These are phyloP conservation scores for Blastobotrys muscicola DNA, from an alignment of 805 yeast species.

Conservation along the genomic window DNA sequence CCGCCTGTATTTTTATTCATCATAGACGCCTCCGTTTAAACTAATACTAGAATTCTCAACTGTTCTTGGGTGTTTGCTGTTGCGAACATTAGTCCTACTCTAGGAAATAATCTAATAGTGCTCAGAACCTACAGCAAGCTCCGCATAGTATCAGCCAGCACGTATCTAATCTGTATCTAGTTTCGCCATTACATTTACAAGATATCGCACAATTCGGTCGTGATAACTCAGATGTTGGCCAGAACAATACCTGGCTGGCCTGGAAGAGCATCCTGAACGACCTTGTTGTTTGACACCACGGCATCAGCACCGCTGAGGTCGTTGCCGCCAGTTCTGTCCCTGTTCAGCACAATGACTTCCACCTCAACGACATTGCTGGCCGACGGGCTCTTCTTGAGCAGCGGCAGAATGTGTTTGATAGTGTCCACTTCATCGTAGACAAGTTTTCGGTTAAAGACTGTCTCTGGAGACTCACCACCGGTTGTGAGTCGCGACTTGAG, in stretches of 20 bases:
- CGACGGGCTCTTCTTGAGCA: slow-evolving; percentile 57
- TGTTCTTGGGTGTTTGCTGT: too few species aligned
- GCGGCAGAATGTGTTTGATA: slow-evolving; percentile 45
- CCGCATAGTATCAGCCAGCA: too few species aligned
- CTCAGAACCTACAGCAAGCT: too few species aligned
- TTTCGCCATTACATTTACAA: not conserved
- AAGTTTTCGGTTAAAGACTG: slow-evolving; percentile 84
- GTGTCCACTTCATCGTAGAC: slow-evolving; percentile 67
- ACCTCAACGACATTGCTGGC: slow-evolving; percentile 45
- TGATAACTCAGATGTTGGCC: slow-evolving; percentile 42
- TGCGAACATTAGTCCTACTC: too few species aligned
- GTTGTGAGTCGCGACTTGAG: slow-evolving; percentile 67
- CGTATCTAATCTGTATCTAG: not conserved
- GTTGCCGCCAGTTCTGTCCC: slow-evolving; percentile 46
- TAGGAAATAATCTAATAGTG: too few species aligned
- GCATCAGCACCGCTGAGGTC: slow-evolving; percentile 61
- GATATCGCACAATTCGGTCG: too few species aligned
- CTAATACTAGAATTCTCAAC: too few species aligned
- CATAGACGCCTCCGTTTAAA: too few species aligned
- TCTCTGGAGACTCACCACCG: slow-evolving; percentile 42
- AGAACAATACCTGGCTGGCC: slow-evolving; percentile 86
- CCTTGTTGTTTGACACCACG: slow-evolving; percentile 51
- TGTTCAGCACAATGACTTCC: slow-evolving; percentile 55
- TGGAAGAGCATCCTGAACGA: slow-evolving; percentile 77
- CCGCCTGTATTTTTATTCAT: too few species aligned